A percentile compares a stretch with the other conserved stretches of the same genome.
Evolutionary conservation across 805 yeast genomes (phyloP).

Genomic region (Saturnispora besseyi): DNA sequence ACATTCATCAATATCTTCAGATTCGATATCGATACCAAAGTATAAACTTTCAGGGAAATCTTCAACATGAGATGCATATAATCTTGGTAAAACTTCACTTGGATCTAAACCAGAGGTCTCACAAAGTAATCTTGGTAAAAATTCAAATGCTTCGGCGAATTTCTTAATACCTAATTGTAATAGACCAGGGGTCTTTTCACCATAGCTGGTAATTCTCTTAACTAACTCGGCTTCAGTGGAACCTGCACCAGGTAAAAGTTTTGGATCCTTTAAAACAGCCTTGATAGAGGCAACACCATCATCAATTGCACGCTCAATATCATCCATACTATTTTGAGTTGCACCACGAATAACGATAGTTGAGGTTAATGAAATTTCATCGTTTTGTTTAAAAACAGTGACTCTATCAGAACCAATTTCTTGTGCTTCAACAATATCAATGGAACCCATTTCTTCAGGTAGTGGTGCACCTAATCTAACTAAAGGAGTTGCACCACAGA

Average conservation of each 20-base stretch:
- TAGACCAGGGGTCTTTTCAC: constrained; percentile 91
- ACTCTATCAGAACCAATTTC: constrained; percentile 98
- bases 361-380: constrained; percentile 65
- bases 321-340: constrained; percentile 87
- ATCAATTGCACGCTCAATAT: constrained; percentile 93
- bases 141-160: constrained; percentile 91
- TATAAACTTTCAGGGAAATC: constrained; percentile 28
- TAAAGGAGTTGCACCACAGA: constrained; percentile 94
- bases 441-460: constrained; percentile 85
- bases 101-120: constrained; percentile 93
- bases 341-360: constrained; percentile 95
- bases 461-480: constrained; percentile 91
- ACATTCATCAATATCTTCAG: constrained; percentile 51
- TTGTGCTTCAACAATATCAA: constrained; percentile 80
- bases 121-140: constrained; percentile 83
- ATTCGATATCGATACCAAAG: constrained; percentile 73
- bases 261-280: constrained; percentile 73
- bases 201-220: constrained; percentile 67
- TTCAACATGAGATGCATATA: constrained; percentile 80
- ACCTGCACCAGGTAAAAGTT: constrained; percentile 93
- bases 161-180: constrained; percentile 89
- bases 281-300: constrained; percentile 92
- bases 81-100: constrained; percentile 77
- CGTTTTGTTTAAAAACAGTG: constrained; percentile 79
- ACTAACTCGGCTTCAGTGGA: constrained; percentile 87